Evolutionary conservation across 2,329 filamentous ascomycete genomes (phyloP), one percentile per base, ranked within the genome.

Genomic region (Trichoderma sp.): DNA sequence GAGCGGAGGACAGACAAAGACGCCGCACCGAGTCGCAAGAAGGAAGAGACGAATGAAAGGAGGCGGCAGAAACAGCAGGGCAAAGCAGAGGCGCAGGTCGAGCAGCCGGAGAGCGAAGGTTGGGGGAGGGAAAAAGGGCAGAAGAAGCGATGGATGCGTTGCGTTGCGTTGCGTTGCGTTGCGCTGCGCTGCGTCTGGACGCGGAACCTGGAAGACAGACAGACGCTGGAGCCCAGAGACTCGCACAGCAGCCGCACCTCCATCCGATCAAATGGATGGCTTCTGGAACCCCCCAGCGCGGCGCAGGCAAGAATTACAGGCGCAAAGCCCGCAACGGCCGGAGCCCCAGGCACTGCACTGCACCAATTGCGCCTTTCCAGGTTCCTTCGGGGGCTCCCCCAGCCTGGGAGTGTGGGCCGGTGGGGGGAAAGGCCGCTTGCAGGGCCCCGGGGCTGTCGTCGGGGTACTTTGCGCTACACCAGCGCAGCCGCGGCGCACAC

Each of bases 251-350:
- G 39, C 39, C 30, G 41, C 45, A 61, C 43, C 45, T 43, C 47
- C 41, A 24, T 43, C 47, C 41, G 3, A 24, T 24, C 21, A 2
- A 3, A 24, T 24, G 48, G 52, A 43, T 57, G 51, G 30, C 44
- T 66, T 66, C 64, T 66, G 64, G 64, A 66, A 66, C 17, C 64
- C 64, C 63, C 64, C 64, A 39, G 34, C 34, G 12, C 34, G 12
- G 34, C 34, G 34, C 34, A 12, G 34, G 34, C 34, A 12, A 10
- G 34, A 10, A 39, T 3, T 30, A 52, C 55, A 52, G 51, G 39
- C 56, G 47, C 47, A 57, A 64, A 34, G 17, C 51, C 63, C 54
- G 55, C 55, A 30, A 47, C 45, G 30, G 30, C 10, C 9, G 30
- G 41, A 21, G 54, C 39, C 39, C 63, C 63, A 65, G 44, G 51